A percentile compares a stretch with the other conserved stretches of the same genome.
Conservation (phyloP, 345 rosid genomes). For the Firmiana major region DNA sequence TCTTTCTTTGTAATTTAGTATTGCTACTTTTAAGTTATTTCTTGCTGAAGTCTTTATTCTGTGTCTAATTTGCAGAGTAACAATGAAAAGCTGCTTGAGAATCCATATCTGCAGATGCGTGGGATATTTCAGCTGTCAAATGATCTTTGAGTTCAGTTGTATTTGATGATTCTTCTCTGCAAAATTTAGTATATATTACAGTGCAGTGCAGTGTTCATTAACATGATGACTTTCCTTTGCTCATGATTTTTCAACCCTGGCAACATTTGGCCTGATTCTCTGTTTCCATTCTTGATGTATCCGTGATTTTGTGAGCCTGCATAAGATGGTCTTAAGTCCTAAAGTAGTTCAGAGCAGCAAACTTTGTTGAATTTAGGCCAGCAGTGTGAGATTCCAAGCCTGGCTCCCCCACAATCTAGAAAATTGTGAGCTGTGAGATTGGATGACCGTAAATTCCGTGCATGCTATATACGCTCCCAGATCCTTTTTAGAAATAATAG, state of each 20-base stretch:
- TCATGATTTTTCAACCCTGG: conserved; percentile 2
- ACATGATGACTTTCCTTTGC: conserved; percentile 3
- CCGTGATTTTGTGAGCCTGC: conserved; percentile 10
- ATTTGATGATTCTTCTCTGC: conserved; percentile 18
- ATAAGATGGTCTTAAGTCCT: conserved; percentile 2
- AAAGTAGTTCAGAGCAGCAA: conserved; percentile 4
- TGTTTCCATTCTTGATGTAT: background rate
- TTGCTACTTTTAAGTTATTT: background rate
- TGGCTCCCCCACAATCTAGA: background rate
- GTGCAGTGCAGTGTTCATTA: background rate
- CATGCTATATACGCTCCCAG: conserved; percentile 4
- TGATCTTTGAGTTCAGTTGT: conserved; percentile 41
- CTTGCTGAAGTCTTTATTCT: conserved; percentile 15
- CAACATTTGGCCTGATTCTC: conserved; percentile 8
- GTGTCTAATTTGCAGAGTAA: conserved; percentile 62
- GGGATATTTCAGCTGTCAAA: conserved; percentile 91
- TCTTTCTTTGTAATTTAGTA: background rate
- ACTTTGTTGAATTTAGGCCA: background rate
- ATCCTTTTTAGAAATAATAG: conserved; percentile 13
- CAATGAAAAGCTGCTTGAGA: conserved; percentile 92
- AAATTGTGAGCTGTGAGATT: conserved; percentile 6
- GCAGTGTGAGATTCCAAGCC: background rate
- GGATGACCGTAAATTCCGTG: conserved; percentile 10
- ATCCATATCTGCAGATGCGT: conserved; percentile 96
- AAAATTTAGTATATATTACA: background rate